Percentiles rank a stretch among this genome's conserved stretches.
Conservation (phyloP, 768 basidiomycete genomes). For the Kwoniella shandongensis region DNA sequence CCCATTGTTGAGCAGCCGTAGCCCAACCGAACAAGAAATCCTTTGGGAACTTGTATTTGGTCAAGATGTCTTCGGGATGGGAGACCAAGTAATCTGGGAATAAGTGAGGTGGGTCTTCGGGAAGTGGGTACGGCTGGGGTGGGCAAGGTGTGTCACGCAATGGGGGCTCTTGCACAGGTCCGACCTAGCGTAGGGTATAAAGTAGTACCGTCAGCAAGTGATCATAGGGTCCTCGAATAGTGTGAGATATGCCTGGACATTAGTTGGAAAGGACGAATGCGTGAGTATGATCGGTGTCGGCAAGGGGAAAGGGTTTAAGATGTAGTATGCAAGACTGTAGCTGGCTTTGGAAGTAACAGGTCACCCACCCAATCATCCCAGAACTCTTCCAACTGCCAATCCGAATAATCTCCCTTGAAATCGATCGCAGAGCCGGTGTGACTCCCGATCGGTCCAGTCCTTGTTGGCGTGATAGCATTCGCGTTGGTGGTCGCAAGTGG, state of each 20-base stretch:
- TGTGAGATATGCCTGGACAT: too few relatives aligned
- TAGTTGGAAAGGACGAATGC: too few relatives aligned
- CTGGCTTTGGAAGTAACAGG: too few relatives aligned
- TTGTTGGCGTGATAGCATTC: conserved; percentile 8
- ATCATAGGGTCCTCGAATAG: too few relatives aligned
- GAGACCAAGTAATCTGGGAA: conserved; percentile 18
- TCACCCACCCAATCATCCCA: conserved; percentile 24
- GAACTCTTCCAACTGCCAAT: conserved; percentile 8
- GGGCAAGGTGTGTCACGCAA: conserved; percentile 10
- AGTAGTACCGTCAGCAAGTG: too few relatives aligned
- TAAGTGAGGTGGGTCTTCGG: conserved; percentile 14
- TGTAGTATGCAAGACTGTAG: too few relatives aligned
- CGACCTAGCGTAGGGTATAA: conserved; percentile 5
- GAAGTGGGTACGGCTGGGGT: conserved; percentile 23
- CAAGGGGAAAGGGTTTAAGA: too few relatives aligned
- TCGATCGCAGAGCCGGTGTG: neutral
- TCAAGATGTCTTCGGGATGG: conserved; percentile 57
- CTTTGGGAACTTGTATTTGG: conserved; percentile 57
- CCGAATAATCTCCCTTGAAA: conserved; percentile 9
- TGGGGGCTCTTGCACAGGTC: conserved; percentile 16
- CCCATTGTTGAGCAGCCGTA: conserved; percentile 61
- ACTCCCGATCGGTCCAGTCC: conserved; percentile 15
- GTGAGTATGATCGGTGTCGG: too few relatives aligned
- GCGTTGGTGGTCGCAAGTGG: conserved; percentile 8
- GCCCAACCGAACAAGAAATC: conserved; percentile 61